These are phyloP conservation scores for Plantago major DNA, from an alignment of 257 asterid genomes.

Conservation along the genomic window DNA sequence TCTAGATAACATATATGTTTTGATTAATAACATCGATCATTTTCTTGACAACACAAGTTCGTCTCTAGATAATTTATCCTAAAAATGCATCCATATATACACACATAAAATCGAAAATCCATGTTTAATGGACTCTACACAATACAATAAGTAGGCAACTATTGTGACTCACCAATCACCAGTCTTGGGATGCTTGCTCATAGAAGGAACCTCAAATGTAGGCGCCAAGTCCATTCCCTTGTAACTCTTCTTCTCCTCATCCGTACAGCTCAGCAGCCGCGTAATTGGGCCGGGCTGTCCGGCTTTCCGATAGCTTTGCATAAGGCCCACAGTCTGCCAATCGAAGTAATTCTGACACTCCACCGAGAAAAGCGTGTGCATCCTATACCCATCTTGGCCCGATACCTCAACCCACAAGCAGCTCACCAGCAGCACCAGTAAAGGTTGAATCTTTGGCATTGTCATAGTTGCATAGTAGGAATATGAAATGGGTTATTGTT, in stretches of 20 bases:
- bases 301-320: constrained; percentile 85
- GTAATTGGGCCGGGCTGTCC: constrained; percentile 93
- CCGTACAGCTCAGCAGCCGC: constrained; percentile 85
- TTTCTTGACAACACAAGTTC: no score
- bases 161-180: constrained; percentile 67
- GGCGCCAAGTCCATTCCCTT: constrained; percentile 96
- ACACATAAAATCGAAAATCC: no score
- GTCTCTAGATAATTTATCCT: no score
- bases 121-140: neutral
- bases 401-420: constrained; percentile 28
- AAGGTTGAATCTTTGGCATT: constrained; percentile 22
- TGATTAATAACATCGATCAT: no score
- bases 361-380: constrained; percentile 91
- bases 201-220: constrained; percentile 88
- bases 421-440: constrained; percentile 26
- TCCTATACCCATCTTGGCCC: constrained; percentile 44
- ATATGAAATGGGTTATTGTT: constrained; percentile 20
- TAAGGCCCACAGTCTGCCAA: constrained; percentile 97
- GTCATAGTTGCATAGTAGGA: constrained; percentile 26
- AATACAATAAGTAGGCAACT: neutral
- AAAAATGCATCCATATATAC: no score
- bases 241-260: constrained; percentile 56
- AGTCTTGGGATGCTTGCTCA: constrained; percentile 74
- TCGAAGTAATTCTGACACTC: constrained; percentile 96
- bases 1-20: no score